Evolutionary conservation across 352 stramenopile species (phyloP), one percentile per base, ranked within the genome.

Genomic region (Pythium scleroteichum): DNA sequence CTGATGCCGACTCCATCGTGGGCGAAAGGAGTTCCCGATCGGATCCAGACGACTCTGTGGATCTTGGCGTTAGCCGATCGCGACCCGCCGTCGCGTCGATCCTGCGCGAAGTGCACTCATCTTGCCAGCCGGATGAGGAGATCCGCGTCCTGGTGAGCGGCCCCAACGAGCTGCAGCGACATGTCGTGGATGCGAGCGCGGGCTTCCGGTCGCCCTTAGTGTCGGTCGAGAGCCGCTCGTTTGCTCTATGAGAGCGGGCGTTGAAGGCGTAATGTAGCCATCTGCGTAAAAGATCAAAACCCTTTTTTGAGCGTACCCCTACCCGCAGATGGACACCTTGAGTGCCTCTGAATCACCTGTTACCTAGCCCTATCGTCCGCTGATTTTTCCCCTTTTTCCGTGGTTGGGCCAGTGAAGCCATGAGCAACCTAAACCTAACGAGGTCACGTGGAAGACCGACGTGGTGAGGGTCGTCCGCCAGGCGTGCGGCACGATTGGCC

Each of bases 191-290:
- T 13, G 33, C 38, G 17, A 41, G 53, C n/a, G 41, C 19, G 0
- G 26, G 33, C 19, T 69, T 60, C 29, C 44, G 20, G n/a, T 40
- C 62, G 16, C 62, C 52, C 6, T 13, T 64, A 2, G 5, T 69
- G 32, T 49, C 62, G 1, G 62, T 69, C 6, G 62, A 69, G 33
- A 59, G 62, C 46, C 62, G 62, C 42, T 69, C 62, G 39, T 69
- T 69, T 33, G 53, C 53, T n/a, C 32, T 69, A 41, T 64, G 47
- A 51, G 9, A 5, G 42, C 27, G 19, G 16, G 9, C 22, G 20
- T 19, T 51, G 26, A 51, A 38, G 39, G 26, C 17, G n/a, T 19
- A 59, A 26, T 59, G 52, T 48, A 49, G 52, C 52, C 38, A 59
- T 53, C 16, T 38, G 16, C 39, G n/a, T 32, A 35, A 20, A 22